These are phyloP conservation scores for Paramarasmius palmivorus DNA, from an alignment of 1,284 basidiomycete genomes.

Conservation along the genomic window DNA sequence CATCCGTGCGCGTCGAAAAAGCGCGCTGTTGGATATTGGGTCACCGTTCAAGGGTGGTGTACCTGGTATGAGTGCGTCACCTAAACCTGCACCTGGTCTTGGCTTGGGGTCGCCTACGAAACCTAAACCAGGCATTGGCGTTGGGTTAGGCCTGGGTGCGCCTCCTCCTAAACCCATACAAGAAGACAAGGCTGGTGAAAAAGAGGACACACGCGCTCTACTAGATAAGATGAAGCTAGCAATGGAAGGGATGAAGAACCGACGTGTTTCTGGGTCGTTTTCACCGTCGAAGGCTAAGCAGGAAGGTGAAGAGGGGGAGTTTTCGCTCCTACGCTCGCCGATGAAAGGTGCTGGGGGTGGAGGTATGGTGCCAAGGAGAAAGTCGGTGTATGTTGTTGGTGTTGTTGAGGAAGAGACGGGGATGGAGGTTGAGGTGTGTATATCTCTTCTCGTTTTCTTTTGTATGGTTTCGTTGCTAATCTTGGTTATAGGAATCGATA, in stretches of 20 bases:
- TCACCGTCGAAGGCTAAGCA: constrained; percentile 19
- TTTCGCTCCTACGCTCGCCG: too few species aligned
- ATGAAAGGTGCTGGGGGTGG: background rate
- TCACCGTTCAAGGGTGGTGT: constrained; percentile 12
- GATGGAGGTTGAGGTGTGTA: too few species aligned
- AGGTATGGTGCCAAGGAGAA: background rate
- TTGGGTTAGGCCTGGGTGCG: too few species aligned
- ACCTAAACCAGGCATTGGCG: background rate
- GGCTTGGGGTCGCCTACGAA: background rate
- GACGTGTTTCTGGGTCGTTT: constrained; percentile 40
- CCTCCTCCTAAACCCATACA: constrained; percentile 18
- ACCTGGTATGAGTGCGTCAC: constrained; percentile 9
- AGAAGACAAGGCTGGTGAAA: constrained; percentile 28
- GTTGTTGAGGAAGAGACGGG: too few species aligned
- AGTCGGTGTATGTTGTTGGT: background rate
- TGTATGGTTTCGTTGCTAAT: too few species aligned
- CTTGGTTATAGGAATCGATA: too few species aligned
- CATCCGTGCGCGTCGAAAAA: constrained; percentile 12
- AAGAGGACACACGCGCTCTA: constrained; percentile 50
- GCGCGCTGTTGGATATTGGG: constrained; percentile 10
- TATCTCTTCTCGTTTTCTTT: too few species aligned
- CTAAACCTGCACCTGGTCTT: background rate
- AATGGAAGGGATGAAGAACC: constrained; percentile 58
- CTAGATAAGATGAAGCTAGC: constrained; percentile 64
- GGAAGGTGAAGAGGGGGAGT: constrained; percentile 9